Evolutionary conservation across 768 basidiomycete species (phyloP), one percentile per base, ranked within the genome.

Genomic region (Botryobasidium botryosum): DNA sequence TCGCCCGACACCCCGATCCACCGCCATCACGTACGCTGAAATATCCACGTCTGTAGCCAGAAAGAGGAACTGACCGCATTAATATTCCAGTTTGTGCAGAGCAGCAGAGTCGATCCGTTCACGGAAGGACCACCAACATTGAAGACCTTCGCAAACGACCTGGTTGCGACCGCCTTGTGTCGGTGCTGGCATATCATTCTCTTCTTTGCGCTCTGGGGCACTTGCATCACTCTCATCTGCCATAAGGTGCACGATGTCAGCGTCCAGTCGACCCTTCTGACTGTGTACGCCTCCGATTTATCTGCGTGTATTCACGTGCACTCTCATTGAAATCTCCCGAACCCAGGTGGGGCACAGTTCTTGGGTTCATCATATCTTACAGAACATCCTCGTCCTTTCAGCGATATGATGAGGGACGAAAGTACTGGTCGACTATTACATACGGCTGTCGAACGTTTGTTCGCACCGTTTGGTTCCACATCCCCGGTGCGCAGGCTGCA

Each of bases 321-420:
- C 10, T 35, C 40, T 50, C 8, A 40, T 18, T 29, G 68, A 62
- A 17, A 67, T 39, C 20, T 2, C 18, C 35, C 26, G 13, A 68
- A 17, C 20, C 20, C 46, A 66, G 66, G 21, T 50, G 67, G 29
- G 66, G 79, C 67, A 79, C 77, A 3, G 75, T 81, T 1, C 64
- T 81, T 20, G 79, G 79, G 67, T 81, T 81, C 51, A 70, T 81
- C 29, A 72, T 81, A 42, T 77, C 77, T 0, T 53, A 47, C 17
- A 35, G 43, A 24, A 49, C 51, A n/a, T 52, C 45, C 10, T 48
- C 52, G 3, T 49, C 46, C 4, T 52, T 52, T 33, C 46, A 48
- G 24, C 35, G 47, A 12, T 81, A 81, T 57, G 80, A 81, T 45
- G 79, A 82, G 53, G 79, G 79, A 21, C 61, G 79, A 44, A 61